Evolutionary conservation across 2,329 filamentous ascomycete species (phyloP).

Genomic region (Seiridium unicorne): DNA sequence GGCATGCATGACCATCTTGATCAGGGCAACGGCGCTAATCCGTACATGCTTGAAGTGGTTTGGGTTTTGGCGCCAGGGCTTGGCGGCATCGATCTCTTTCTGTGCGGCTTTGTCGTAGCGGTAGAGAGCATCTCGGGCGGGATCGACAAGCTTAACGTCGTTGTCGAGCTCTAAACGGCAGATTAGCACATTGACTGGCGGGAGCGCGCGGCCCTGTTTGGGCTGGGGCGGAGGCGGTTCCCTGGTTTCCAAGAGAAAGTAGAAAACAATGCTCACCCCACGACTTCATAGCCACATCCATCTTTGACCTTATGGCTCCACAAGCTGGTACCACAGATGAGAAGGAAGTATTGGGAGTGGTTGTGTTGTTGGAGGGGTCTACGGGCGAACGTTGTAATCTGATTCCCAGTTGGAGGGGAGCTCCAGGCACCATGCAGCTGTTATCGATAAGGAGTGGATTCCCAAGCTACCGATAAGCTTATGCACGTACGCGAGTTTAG

Average conservation of each 20-base stretch:
- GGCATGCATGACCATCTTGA: constrained; percentile 99
- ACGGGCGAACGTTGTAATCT: not conserved
- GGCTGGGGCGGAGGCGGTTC: too few species aligned
- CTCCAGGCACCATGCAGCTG: not conserved
- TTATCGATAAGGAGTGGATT: not conserved
- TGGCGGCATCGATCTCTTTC: constrained; percentile 59
- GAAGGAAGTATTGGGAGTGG: not conserved
- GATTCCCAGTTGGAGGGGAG: not conserved
- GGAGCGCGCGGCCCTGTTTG: too few species aligned
- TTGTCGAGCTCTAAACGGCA: constrained; percentile 75
- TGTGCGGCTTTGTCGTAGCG: constrained; percentile 71
- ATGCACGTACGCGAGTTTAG: not conserved
- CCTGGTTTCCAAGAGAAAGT: too few species aligned
- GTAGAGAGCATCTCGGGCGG: constrained; percentile 88
- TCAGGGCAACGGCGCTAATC: constrained; percentile 87
- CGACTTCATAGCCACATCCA: constrained; percentile 57
- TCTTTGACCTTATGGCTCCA: constrained; percentile 26
- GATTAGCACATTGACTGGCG: too few species aligned
- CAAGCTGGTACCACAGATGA: not conserved
- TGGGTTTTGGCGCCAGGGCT: constrained; percentile 76
- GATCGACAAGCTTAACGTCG: constrained; percentile 78
- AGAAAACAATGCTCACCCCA: constrained; percentile 49
- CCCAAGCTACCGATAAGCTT: constrained; percentile 1
- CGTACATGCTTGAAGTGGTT: constrained; percentile 92
- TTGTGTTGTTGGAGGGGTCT: not conserved